Conservation (phyloP, 805 yeast species). For the Candida morakotiae region DNA sequence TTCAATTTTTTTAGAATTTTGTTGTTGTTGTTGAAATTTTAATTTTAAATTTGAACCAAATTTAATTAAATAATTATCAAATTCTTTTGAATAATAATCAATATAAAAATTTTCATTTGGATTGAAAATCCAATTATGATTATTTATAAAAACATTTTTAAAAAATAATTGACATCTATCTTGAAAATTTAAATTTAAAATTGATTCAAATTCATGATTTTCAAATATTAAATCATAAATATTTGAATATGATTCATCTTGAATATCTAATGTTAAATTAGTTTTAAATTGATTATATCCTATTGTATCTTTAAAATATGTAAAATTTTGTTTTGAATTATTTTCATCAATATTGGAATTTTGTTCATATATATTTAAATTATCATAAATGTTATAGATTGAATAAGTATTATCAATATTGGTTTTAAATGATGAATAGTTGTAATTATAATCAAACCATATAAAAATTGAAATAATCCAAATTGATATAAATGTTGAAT, state of each 20-base stretch:
- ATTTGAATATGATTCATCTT: slow-evolving; percentile 14
- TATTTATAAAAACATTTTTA: slow-evolving; percentile 28
- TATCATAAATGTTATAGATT: slow-evolving; percentile 6
- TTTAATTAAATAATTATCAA: slow-evolving; percentile 19
- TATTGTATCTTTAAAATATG: neutral
- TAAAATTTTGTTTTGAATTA: neutral
- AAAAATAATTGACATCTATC: slow-evolving; percentile 40
- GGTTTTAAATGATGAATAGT: neutral
- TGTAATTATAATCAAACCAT: neutral
- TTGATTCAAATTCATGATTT: slow-evolving; percentile 16
- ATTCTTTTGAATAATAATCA: slow-evolving; percentile 19
- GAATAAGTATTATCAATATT: too few relatives aligned
- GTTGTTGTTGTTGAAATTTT: too few relatives aligned
- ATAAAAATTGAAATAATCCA: slow-evolving; percentile 1
- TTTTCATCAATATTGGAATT: neutral
- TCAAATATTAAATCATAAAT: slow-evolving; percentile 19
- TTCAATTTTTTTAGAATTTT: neutral
- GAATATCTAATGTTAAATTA: neutral
- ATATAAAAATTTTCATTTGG: slow-evolving; percentile 18
- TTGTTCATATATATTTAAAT: neutral
- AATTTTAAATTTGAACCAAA: slow-evolving; percentile 14
- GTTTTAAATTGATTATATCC: neutral
- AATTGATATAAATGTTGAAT: neutral
- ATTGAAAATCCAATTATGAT: slow-evolving; percentile 41
- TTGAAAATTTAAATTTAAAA: slow-evolving; percentile 15